Percentiles rank a stretch among this genome's conserved stretches.
Evolutionary conservation across 768 basidiomycete genomes (phyloP).

Genomic region (Amanita jacksonii): DNA sequence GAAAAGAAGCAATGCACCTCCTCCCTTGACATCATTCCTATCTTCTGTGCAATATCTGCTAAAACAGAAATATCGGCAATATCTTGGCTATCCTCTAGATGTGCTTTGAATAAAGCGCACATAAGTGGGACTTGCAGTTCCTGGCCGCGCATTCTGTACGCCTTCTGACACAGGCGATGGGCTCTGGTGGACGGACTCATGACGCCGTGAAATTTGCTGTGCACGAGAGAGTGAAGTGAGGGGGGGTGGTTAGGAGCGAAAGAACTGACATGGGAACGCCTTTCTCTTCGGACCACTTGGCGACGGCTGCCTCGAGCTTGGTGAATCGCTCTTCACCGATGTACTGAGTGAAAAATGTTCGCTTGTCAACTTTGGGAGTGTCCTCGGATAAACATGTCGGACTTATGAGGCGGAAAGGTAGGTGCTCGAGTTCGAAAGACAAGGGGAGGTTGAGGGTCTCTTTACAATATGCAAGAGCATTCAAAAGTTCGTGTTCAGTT

Average conservation of each 20-base stretch:
- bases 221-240: background rate
- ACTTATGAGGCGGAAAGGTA: slow-evolving; percentile 41
- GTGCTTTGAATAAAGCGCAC: slow-evolving; percentile 52
- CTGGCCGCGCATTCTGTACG: slow-evolving; percentile 53
- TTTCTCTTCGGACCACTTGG: slow-evolving; percentile 45
- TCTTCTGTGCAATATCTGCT: slow-evolving; percentile 44
- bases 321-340: slow-evolving; percentile 44
- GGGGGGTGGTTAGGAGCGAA: slow-evolving; percentile 6
- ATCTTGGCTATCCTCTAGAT: slow-evolving; percentile 57
- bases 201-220: slow-evolving; percentile 48
- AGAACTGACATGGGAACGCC: slow-evolving; percentile 46
- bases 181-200: slow-evolving; percentile 59
- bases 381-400: slow-evolving; percentile 26
- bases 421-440: slow-evolving; percentile 40
- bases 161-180: slow-evolving; percentile 65
- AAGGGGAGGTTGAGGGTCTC: slow-evolving; percentile 38
- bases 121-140: slow-evolving; percentile 47
- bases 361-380: slow-evolving; percentile 28
- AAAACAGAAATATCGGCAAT: slow-evolving; percentile 51
- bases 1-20: slow-evolving; percentile 38
- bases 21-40: slow-evolving; percentile 45
- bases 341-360: slow-evolving; percentile 32
- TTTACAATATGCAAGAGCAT: slow-evolving; percentile 39
- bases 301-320: slow-evolving; percentile 31
- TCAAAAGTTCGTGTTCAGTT: slow-evolving; percentile 41